Conservation (phyloP, 371 early-diverging fungal genomes). For the Mucor racemosus region DNA sequence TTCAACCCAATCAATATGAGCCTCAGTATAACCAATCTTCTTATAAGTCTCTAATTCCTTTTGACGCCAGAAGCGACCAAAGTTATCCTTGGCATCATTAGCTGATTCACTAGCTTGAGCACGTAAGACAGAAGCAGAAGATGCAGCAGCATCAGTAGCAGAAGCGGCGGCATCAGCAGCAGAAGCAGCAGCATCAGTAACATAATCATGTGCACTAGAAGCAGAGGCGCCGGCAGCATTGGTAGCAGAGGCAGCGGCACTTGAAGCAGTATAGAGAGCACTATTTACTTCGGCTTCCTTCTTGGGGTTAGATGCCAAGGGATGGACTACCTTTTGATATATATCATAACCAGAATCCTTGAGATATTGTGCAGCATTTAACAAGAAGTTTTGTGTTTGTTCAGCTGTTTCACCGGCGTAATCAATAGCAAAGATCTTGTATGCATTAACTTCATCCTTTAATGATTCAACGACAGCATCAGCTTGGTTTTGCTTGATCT, state of each 20-base stretch:
- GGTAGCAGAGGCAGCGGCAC: slow-evolving; percentile 22
- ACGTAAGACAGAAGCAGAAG: slow-evolving; percentile 27
- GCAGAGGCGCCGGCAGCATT: slow-evolving; percentile 16
- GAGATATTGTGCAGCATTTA: slow-evolving; percentile 19
- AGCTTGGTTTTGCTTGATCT: slow-evolving; percentile 38
- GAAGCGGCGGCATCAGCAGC: slow-evolving; percentile 6
- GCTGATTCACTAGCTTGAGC: slow-evolving; percentile 29
- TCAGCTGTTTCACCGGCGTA: slow-evolving; percentile 38
- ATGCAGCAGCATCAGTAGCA: slow-evolving; percentile 33
- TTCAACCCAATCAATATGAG: slow-evolving; percentile 48
- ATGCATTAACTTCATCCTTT: slow-evolving; percentile 40
- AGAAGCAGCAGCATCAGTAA: slow-evolving; percentile 14
- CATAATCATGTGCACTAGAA: neutral
- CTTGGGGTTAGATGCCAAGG: slow-evolving; percentile 11
- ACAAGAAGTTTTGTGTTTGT: slow-evolving; percentile 23
- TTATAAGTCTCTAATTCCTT: slow-evolving; percentile 40
- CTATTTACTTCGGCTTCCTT: neutral
- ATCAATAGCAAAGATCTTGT: slow-evolving; percentile 55
- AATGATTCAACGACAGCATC: slow-evolving; percentile 30
- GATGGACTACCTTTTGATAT: slow-evolving; percentile 20
- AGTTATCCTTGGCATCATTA: slow-evolving; percentile 26
- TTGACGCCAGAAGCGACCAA: slow-evolving; percentile 45
- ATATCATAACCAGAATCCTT: slow-evolving; percentile 23
- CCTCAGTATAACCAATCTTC: slow-evolving; percentile 50
- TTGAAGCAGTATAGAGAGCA: slow-evolving; percentile 13